phyloP scores from a whole-genome alignment of 192 early-diverging fungal species.

The Coemansia sp. region DNA sequence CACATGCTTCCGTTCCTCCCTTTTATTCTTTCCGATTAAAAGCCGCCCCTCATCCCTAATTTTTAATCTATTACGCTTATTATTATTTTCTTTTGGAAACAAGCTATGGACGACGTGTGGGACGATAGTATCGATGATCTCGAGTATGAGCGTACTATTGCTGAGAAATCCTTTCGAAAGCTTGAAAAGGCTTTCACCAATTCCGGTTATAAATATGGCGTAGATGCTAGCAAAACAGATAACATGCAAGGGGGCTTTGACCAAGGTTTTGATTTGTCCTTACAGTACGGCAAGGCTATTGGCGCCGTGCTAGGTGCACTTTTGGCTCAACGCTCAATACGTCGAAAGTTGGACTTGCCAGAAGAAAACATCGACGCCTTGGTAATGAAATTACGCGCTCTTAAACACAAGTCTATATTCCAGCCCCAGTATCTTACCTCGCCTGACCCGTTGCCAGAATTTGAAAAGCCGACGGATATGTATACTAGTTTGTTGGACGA shows the following conservation, averaged over 20 bases:
- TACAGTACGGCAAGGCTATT: constrained; percentile 19
- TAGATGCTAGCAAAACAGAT: constrained; percentile 39
- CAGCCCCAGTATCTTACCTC: not conserved
- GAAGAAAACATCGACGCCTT: constrained; percentile 25
- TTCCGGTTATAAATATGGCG: constrained; percentile 38
- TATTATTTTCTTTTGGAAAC: not conserved
- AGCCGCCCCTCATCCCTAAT: not conserved
- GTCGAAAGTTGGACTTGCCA: constrained; percentile 12
- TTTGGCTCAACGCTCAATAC: constrained; percentile 29
- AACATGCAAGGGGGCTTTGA: constrained; percentile 43
- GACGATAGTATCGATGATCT: constrained; percentile 9
- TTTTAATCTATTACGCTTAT: not conserved
- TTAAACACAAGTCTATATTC: constrained; percentile 18
- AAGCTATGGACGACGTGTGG: constrained; percentile 11
- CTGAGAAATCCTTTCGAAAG: constrained; percentile 21
- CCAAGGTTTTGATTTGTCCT: constrained; percentile 20
- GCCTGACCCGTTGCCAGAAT: not conserved
- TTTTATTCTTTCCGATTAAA: not conserved
- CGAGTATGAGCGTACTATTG: constrained; percentile 26
- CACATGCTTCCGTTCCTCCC: not conserved
- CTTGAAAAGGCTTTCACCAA: constrained; percentile 29
- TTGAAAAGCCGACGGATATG: not conserved
- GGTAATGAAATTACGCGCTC: constrained; percentile 36
- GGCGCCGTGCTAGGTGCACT: constrained; percentile 35
- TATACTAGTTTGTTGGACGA: not conserved